Percentiles rank a stretch among this genome's conserved stretches.
Conservation (phyloP, 768 basidiomycete genomes). For the Hysterangium stoloniferum region DNA sequence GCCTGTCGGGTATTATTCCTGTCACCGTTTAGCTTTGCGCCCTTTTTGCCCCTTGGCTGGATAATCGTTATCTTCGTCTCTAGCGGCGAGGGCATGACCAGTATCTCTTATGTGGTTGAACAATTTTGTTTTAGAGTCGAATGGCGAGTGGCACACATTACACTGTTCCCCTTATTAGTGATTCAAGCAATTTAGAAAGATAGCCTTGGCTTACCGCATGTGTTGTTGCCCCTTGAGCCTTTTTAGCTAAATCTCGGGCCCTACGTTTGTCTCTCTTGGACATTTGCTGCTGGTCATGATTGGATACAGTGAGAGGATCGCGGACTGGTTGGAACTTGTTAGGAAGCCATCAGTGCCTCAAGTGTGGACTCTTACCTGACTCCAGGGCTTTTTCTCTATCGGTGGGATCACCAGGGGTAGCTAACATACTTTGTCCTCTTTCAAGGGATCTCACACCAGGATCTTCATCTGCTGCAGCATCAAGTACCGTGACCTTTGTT, state of each 20-base stretch:
- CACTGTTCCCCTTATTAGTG: slow-evolving; percentile 36
- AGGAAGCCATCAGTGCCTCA: neutral
- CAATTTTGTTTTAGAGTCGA: slow-evolving; percentile 63
- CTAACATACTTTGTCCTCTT: no score
- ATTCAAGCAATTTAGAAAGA: slow-evolving; percentile 15
- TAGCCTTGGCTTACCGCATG: slow-evolving; percentile 1
- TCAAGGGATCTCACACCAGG: no score
- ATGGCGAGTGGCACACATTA: slow-evolving; percentile 58
- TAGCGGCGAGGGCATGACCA: slow-evolving; percentile 56
- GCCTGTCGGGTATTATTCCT: no score
- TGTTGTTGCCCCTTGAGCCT: slow-evolving; percentile 33
- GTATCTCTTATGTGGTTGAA: slow-evolving; percentile 65
- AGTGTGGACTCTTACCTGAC: neutral
- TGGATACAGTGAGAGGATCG: neutral
- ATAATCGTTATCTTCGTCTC: slow-evolving; percentile 19
- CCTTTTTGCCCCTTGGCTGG: neutral
- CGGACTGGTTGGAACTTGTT: neutral
- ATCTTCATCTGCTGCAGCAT: neutral
- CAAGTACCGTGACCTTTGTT: slow-evolving; percentile 12
- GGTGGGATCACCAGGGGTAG: no score
- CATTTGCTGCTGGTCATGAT: slow-evolving; percentile 20
- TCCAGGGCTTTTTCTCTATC: no score
- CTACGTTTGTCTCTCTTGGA: slow-evolving; percentile 81
- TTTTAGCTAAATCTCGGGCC: slow-evolving; percentile 67
- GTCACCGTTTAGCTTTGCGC: neutral